These are phyloP conservation scores for Chloroidium sp. DNA, from an alignment of 163 green algal species.

Conservation along the genomic window DNA sequence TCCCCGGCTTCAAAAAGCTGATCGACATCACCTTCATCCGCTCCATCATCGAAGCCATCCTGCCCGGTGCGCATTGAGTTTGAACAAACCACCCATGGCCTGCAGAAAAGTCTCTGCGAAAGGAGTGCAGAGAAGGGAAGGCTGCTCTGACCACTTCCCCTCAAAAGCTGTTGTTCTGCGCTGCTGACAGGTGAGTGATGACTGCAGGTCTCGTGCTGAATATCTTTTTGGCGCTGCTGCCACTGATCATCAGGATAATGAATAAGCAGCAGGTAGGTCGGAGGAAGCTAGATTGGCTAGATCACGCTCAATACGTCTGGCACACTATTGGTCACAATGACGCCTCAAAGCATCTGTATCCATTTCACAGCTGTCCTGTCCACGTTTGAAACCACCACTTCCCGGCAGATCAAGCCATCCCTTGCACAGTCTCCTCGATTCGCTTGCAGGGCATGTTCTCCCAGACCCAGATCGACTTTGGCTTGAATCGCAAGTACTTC, in stretches of 20 bases:
- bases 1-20: constrained; percentile 37
- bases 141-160: background rate
- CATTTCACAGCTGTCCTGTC: too few relatives aligned
- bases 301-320: too few relatives aligned
- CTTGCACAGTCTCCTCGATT: too few relatives aligned
- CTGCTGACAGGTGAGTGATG: too few relatives aligned
- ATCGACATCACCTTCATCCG: constrained; percentile 24
- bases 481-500: constrained; percentile 48
- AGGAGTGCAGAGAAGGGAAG: background rate
- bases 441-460: constrained; percentile 39
- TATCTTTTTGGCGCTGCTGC: constrained; percentile 66
- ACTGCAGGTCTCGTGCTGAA: constrained; percentile 52
- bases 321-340: too few relatives aligned
- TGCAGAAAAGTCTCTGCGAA: too few relatives aligned
- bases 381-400: too few relatives aligned
- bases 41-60: constrained; percentile 29
- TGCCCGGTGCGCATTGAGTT: constrained; percentile 1
- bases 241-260: constrained; percentile 55
- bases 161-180: background rate
- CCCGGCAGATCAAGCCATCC: too few relatives aligned
- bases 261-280: constrained; percentile 1
- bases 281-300: too few relatives aligned
- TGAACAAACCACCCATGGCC: too few relatives aligned
- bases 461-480: constrained; percentile 45
- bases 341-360: too few relatives aligned